Percentiles rank a stretch among this genome's conserved stretches.
These are phyloP conservation scores for Trichoderma virens DNA, from an alignment of 495 filamentous ascomycete genomes.

Conservation along the genomic window DNA sequence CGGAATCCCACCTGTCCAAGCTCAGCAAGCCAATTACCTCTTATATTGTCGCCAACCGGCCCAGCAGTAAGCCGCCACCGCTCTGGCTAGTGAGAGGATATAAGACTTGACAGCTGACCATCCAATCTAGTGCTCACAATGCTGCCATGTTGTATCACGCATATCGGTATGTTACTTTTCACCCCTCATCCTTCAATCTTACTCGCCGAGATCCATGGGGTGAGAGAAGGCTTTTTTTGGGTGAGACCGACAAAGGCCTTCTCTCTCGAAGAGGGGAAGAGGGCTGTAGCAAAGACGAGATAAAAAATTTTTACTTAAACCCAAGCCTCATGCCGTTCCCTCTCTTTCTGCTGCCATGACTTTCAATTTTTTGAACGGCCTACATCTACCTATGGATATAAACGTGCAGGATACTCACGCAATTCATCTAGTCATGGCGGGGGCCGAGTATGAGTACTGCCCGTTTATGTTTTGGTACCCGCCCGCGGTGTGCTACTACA, in stretches of 20 bases:
- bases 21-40: too few species aligned
- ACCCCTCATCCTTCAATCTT: neutral
- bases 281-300: neutral
- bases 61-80: neutral
- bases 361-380: too few species aligned
- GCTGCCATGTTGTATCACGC: neutral
- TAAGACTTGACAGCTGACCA: neutral
- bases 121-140: neutral
- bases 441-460: neutral
- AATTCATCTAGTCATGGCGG: neutral
- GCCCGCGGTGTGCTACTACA: constrained; percentile 6
- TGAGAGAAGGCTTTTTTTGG: neutral
- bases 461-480: constrained; percentile 7
- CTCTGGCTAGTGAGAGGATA: neutral
- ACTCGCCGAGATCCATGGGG: neutral
- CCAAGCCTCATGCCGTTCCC: neutral
- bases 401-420: neutral
- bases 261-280: neutral
- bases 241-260: neutral
- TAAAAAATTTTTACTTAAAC: neutral
- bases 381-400: neutral
- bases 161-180: neutral
- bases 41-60: too few species aligned
- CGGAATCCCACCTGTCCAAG: too few species aligned
- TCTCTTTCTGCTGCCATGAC: too few species aligned